Conservation (phyloP, 2,329 filamentous ascomycete genomes). For the Penicillium digitatum region DNA sequence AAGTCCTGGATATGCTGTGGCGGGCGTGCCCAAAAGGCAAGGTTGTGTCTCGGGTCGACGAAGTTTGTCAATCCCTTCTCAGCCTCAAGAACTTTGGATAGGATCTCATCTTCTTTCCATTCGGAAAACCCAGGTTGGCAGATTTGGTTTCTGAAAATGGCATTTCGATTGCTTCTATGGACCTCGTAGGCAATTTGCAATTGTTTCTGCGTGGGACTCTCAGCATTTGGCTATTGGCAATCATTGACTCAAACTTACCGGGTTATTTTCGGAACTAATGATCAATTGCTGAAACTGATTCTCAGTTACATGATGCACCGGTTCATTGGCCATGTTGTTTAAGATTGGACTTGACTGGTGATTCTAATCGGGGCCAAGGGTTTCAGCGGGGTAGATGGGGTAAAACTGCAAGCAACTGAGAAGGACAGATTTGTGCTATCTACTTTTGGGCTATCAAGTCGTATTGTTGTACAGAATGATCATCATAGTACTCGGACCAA, state of each 20-base stretch:
- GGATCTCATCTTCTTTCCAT: conserved; percentile 70
- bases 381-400: conserved; percentile 8
- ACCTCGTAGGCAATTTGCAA: conserved; percentile 67
- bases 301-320: neutral
- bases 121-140: conserved; percentile 64
- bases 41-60: conserved; percentile 70
- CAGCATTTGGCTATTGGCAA: neutral
- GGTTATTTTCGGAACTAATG: conserved; percentile 59
- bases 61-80: conserved; percentile 61
- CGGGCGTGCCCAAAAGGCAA: conserved; percentile 85
- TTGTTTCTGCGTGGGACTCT: conserved; percentile 40
- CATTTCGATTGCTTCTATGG: conserved; percentile 72
- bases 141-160: conserved; percentile 70
- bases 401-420: neutral
- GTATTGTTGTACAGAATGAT: neutral
- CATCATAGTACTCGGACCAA: no score
- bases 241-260: conserved; percentile 49
- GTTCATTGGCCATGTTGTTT: conserved; percentile 8
- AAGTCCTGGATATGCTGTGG: conserved; percentile 66
- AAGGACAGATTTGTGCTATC: neutral
- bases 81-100: conserved; percentile 64
- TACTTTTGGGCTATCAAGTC: neutral
- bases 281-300: conserved; percentile 79
- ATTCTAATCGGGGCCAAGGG: neutral
- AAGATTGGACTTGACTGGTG: neutral